Base-by-base conservation (phyloP, 1,139 yeast genomes). In the Taphrina wiesneri region DNA sequence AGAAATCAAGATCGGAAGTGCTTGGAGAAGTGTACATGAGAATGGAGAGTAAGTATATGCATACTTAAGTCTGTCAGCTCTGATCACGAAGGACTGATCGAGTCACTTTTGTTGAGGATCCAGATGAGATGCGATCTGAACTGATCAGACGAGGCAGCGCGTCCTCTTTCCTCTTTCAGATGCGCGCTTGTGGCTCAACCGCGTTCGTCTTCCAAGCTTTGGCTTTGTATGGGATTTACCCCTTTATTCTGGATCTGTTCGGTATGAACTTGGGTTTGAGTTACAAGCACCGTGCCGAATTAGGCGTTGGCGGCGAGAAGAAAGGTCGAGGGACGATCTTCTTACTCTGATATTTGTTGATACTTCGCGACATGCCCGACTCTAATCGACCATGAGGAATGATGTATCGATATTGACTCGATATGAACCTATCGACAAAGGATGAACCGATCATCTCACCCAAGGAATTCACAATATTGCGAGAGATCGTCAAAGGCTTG, bases 371-470 rank as follows among this genome's bases (percentile, higher is more conserved):
- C n/a, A 45, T 45, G 49, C 11, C 49, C 26, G 11, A 11, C 28
- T 19, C 49, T 5, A n/a, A 9, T 13, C 34, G 23, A 30, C 36
- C 54, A 49, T 49, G 54, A 49, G 28, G 34, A 30, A 17, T 19
- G 54, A 17, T 26, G 34, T 17, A 21, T 17, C 17, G 36, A 13
- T 52, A 13, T n/a, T 52, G 30, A 52, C 13, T 30, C 46, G 59
- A 39, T 17, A 54, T 54, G 59, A 54, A 28, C 59, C 59, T 17
- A 1, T 54, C 49, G 59, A 54, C 47, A 54, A 36, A 41, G 59
- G 59, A 54, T 54, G 59, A 54, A 28, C 34, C 23, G 13, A 7
- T 21, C 17, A 54, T 54, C 32, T 39, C 59, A 7, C 47, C 47
- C 11, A 36, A 32, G 19, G 59, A 54, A 19, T 54, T 54, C 21